phyloP scores from a whole-genome alignment of 2,329 filamentous ascomycete genomes.

The Phialemonium atrogriseum region DNA sequence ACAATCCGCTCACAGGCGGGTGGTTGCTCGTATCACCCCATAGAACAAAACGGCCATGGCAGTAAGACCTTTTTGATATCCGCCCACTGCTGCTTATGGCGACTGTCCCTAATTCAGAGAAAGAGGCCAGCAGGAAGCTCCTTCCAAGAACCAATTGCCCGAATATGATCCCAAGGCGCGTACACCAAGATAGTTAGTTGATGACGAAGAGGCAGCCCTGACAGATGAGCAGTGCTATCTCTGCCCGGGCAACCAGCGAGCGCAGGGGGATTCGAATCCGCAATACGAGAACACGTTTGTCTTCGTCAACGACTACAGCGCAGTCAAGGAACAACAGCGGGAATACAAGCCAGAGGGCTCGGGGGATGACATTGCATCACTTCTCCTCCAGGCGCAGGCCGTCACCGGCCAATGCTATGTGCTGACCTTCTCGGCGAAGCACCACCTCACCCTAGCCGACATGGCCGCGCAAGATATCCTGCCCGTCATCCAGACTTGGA shows the following conservation, averaged over 20 bases:
- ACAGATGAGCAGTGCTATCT: slow-evolving; percentile 69
- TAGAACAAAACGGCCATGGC: slow-evolving; percentile 94
- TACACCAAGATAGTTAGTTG: too few relatives aligned
- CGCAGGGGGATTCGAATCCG: slow-evolving; percentile 79
- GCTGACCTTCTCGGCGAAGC: slow-evolving; percentile 83
- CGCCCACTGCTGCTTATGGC: not conserved
- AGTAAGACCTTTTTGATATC: slow-evolving; percentile 55
- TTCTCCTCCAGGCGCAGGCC: slow-evolving; percentile 72
- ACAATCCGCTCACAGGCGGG: slow-evolving; percentile 81
- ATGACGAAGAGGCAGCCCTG: too few relatives aligned
- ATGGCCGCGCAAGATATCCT: slow-evolving; percentile 70
- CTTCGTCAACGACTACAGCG: slow-evolving; percentile 96
- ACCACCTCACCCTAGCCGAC: slow-evolving; percentile 89
- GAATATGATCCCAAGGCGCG: slow-evolving; percentile 68
- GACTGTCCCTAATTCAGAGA: not conserved
- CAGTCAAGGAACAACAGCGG: slow-evolving; percentile 87
- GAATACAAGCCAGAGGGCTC: slow-evolving; percentile 51
- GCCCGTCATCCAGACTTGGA: slow-evolving; percentile 84
- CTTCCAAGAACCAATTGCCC: slow-evolving; percentile 61
- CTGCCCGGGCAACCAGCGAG: slow-evolving; percentile 84
- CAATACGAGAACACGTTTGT: slow-evolving; percentile 81
- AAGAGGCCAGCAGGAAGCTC: slow-evolving; percentile 70
- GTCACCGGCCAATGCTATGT: slow-evolving; percentile 97
- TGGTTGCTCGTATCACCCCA: slow-evolving; percentile 96
- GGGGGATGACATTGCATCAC: slow-evolving; percentile 53